Percentiles rank a stretch among this genome's conserved stretches.
Evolutionary conservation across 23 red algal genomes (phyloP).

Genomic region (Gracilariopsis chorda): DNA sequence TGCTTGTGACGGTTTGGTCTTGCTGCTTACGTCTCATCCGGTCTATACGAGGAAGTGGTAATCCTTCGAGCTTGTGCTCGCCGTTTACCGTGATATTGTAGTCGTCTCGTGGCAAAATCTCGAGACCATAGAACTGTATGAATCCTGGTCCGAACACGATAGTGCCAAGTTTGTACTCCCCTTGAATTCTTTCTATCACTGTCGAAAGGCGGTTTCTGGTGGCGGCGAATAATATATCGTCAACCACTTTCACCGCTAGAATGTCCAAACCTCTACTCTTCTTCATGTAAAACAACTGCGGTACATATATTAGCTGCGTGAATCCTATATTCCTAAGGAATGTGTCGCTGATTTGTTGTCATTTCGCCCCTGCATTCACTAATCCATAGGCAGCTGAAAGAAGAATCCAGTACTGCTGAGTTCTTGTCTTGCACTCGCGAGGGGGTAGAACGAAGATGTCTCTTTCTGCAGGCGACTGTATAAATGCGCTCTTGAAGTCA

Average conservation of each 20-base stretch:
- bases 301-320: neutral
- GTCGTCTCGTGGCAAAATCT: neutral
- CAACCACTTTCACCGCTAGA: constrained; percentile 28
- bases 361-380: constrained; percentile 35
- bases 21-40: neutral
- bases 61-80: neutral
- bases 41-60: neutral
- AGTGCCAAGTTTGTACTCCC: neutral
- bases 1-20: neutral
- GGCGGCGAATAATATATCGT: constrained; percentile 21
- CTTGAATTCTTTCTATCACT: neutral
- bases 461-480: constrained; percentile 6
- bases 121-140: neutral
- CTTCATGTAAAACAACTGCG: constrained; percentile 11
- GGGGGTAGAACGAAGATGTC: constrained; percentile 38
- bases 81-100: neutral
- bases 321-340: neutral
- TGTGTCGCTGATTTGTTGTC: constrained; percentile 9
- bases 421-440: neutral
- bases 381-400: constrained; percentile 24
- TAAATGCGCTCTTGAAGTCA: constrained; percentile 45
- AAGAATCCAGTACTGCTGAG: neutral
- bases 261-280: neutral
- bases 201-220: neutral
- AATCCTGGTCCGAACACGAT: constrained; percentile 1